Conservation (phyloP, 768 basidiomycete species). For the Pleurotus djamor region DNA sequence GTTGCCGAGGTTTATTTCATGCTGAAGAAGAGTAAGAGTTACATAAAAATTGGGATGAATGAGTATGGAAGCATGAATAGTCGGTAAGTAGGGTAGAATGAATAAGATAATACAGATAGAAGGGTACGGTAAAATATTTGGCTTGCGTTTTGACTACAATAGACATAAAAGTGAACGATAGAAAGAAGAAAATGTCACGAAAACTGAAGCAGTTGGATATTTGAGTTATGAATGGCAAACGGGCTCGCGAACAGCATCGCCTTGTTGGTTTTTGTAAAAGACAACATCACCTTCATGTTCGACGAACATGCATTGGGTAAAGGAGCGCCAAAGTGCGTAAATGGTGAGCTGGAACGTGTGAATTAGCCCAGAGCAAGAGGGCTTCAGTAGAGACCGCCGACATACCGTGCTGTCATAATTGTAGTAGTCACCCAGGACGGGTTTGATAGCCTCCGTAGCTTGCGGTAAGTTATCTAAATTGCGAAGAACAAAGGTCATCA, state of each 20-base stretch:
- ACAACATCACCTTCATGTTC: conserved; percentile 54
- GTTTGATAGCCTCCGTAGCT: conserved; percentile 43
- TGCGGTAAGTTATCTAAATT: conserved; percentile 45
- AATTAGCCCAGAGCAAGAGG: background rate
- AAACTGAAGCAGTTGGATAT: background rate
- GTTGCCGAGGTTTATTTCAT: too few species aligned
- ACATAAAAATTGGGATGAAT: too few species aligned
- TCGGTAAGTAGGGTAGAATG: too few species aligned
- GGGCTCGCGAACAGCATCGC: conserved; percentile 30
- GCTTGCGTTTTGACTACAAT: too few species aligned
- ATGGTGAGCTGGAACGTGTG: conserved; percentile 27
- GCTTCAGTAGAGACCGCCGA: background rate
- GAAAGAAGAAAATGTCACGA: too few species aligned
- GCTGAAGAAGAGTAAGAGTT: too few species aligned
- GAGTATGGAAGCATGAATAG: too few species aligned
- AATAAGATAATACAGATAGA: too few species aligned
- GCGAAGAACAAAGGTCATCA: background rate
- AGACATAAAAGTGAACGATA: too few species aligned
- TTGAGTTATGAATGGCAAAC: background rate
- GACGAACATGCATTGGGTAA: conserved; percentile 57
- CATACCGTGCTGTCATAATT: conserved; percentile 57
- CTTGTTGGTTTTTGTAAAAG: conserved; percentile 53
- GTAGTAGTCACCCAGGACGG: conserved; percentile 52
- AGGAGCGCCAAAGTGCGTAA: conserved; percentile 54
- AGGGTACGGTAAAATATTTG: too few species aligned